Evolutionary conservation across 106 monocot genomes (phyloP), one percentile per base, ranked within the genome.

Genomic region (Phalaenopsis equestris): DNA sequence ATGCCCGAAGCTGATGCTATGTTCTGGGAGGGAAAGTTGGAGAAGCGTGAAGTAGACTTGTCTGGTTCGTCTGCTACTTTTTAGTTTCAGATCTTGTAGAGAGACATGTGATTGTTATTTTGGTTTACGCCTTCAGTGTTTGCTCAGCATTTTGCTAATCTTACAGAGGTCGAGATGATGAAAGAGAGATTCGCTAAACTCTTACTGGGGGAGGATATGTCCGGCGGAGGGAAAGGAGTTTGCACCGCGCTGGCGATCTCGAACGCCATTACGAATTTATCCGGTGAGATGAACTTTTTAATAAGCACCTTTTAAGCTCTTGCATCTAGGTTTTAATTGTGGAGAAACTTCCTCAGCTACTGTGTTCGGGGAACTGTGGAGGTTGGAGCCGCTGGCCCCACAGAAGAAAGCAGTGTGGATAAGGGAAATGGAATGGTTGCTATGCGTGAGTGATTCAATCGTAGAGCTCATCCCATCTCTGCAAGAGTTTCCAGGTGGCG

Each of bases 211-310:
- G 98, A 94, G 77, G 98, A 98, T 81, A 98, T 94, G 98, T 98
- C 98, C 52, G 94, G 98, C 6, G 86, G 98, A 37, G 94, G 94
- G 67, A 92, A 94, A 82, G 98, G 98, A 5, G 98, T 94, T 17
- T 98, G 92, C 85, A 91, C 94, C 16, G 98, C 94, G 4, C 94
- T 98, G 55, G 94, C 98, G 18, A 91, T 98, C 78, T 98, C 98
- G 21, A 98, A 98, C 78, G 98, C 98, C 81, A 91, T 98, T 79
- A 98, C 98, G 4, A 98, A 98, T 81, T 94, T 98, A 77, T 98
- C 94, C 8, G 97, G 94, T 94, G 36, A 79, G 79, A 64, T 38
- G 7, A 61, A 15, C 55, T 75, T 82, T 46, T 39, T 47, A 16
- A 43, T 6, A 9, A 8, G 38, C 16, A 18, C 39, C 10, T 42